Percentiles rank a stretch among this genome's conserved stretches.
Conservation (phyloP, 257 asterid genomes). For the Verbena officinalis region DNA sequence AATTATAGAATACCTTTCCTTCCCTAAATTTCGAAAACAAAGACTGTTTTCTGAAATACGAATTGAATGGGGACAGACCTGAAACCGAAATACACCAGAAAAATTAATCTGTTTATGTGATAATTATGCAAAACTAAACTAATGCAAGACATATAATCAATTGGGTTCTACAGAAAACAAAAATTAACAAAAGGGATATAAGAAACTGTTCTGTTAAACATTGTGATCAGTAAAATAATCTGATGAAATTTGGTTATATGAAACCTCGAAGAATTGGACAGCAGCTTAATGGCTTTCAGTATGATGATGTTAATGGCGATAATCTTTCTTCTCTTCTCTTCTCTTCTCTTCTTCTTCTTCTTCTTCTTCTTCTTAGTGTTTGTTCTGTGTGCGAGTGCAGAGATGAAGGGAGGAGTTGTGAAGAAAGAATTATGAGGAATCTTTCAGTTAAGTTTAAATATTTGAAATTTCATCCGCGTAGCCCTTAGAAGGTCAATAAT, state of each 20-base stretch:
- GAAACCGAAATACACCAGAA: not conserved
- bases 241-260: constrained; percentile 7
- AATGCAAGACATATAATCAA: not conserved
- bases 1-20: not conserved
- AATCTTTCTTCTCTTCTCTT: constrained; percentile 2
- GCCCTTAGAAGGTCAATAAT: constrained; percentile 54
- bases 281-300: constrained; percentile 12
- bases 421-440: not conserved
- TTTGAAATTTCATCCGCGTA: constrained; percentile 41
- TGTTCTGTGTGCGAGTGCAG: not conserved
- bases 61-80: not conserved
- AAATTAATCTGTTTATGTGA: not conserved
- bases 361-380: not conserved
- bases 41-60: constrained; percentile 25
- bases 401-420: not conserved
- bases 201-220: constrained; percentile 12
- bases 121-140: not conserved
- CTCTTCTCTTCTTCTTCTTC: not conserved
- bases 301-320: not conserved
- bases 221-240: not conserved
- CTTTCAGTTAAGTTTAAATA: constrained; percentile 30
- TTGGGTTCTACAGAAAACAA: not conserved
- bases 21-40: constrained; percentile 12
- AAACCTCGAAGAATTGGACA: constrained; percentile 18
- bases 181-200: not conserved